A percentile compares a stretch with the other conserved stretches of the same genome.
These are phyloP conservation scores for Dissophora ornata DNA, from an alignment of 192 early-diverging fungal species.

Conservation along the genomic window DNA sequence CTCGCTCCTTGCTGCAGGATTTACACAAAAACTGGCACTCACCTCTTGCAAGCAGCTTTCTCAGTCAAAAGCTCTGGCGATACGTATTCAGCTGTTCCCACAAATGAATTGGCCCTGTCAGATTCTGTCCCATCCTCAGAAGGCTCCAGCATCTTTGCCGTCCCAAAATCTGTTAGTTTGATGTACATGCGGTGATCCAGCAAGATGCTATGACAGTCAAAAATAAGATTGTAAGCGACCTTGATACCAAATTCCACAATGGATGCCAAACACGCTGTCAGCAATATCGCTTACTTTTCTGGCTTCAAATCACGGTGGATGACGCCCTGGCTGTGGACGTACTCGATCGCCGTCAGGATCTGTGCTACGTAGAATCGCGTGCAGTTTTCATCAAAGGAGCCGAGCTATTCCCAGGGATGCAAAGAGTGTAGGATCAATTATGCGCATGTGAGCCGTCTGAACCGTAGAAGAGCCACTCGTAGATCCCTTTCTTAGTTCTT, in stretches of 20 bases:
- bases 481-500: too few species aligned
- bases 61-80: slow-evolving; percentile 95
- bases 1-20: too few species aligned
- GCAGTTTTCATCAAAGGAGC: slow-evolving; percentile 75
- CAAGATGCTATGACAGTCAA: slow-evolving; percentile 73
- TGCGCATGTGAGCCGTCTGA: not conserved
- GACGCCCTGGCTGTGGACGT: slow-evolving; percentile 87
- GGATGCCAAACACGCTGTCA: too few species aligned
- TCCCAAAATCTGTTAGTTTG: slow-evolving; percentile 96
- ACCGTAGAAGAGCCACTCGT: too few species aligned
- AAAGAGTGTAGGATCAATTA: slow-evolving; percentile 13
- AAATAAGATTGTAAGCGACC: not conserved
- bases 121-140: slow-evolving; percentile 55
- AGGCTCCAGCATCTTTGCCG: slow-evolving; percentile 80
- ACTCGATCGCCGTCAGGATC: slow-evolving; percentile 86
- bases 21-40: too few species aligned
- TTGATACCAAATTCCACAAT: not conserved
- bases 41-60: slow-evolving; percentile 82
- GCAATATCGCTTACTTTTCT: slow-evolving; percentile 73
- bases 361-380: slow-evolving; percentile 91
- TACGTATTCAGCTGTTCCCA: slow-evolving; percentile 99
- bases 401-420: slow-evolving; percentile 63
- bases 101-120: slow-evolving; percentile 87
- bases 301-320: slow-evolving; percentile 98
- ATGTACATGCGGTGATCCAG: slow-evolving; percentile 92